These are phyloP conservation scores for Tricholomella constricta DNA, from an alignment of 768 basidiomycete genomes.

Conservation along the genomic window DNA sequence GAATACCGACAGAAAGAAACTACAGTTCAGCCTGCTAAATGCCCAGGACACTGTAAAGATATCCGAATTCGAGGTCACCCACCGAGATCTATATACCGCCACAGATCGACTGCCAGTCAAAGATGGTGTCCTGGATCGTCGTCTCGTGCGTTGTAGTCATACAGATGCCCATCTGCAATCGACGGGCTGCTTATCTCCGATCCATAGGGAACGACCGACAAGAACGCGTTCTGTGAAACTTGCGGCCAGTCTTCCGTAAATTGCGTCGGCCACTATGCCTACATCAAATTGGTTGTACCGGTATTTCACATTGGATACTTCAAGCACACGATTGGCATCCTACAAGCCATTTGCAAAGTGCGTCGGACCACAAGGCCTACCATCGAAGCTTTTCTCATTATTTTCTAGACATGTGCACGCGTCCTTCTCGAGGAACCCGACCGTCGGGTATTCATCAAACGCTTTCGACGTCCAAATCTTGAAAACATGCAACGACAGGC, in stretches of 20 bases:
- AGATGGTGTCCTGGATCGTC: slow-evolving; percentile 90
- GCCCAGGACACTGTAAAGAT: slow-evolving; percentile 95
- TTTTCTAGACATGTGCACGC: slow-evolving; percentile 78
- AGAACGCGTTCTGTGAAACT: slow-evolving; percentile 90
- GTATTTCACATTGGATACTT: slow-evolving; percentile 99
- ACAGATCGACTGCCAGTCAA: slow-evolving; percentile 83
- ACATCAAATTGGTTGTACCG: slow-evolving; percentile 95
- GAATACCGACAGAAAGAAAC: slow-evolving; percentile 68
- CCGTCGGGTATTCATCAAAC: slow-evolving; percentile 78
- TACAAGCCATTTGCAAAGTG: slow-evolving; percentile 98
- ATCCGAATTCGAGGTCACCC: slow-evolving; percentile 95
- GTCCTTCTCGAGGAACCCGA: slow-evolving; percentile 89
- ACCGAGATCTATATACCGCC: slow-evolving; percentile 87
- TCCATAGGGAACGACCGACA: slow-evolving; percentile 89
- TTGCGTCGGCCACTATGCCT: slow-evolving; percentile 98
- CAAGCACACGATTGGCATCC: slow-evolving; percentile 89
- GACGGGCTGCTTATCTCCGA: background rate
- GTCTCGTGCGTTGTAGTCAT: slow-evolving; percentile 62
- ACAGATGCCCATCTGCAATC: background rate
- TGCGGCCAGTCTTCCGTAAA: slow-evolving; percentile 91
- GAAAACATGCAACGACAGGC: slow-evolving; percentile 91
- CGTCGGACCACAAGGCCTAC: slow-evolving; percentile 12
- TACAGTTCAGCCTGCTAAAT: slow-evolving; percentile 93
- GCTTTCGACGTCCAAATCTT: slow-evolving; percentile 87
- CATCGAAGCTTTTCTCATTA: slow-evolving; percentile 4